Evolutionary conservation across 768 basidiomycete species (phyloP).

Genomic region (Leccinum subgranulosum): DNA sequence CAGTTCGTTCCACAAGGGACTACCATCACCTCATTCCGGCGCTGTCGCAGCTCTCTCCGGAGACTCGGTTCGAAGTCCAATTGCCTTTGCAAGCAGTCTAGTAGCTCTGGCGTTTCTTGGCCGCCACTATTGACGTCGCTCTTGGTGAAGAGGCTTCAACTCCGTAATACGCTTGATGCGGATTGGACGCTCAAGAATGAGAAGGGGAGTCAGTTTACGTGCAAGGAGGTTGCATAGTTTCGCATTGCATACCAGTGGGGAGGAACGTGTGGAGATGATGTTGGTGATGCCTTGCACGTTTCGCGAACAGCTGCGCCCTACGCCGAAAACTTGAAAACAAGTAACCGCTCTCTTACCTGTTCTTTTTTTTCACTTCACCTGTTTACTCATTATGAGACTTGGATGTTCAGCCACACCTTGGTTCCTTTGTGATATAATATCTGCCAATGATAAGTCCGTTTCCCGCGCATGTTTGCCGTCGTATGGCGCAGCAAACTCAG

Average conservation of each 20-base stretch:
- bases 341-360: no score
- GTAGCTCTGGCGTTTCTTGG: constrained; percentile 40
- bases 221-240: not conserved
- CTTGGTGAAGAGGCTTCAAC: constrained; percentile 4
- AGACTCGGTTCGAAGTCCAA: constrained; percentile 33
- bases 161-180: constrained; percentile 1
- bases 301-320: no score
- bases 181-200: constrained; percentile 1
- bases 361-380: no score
- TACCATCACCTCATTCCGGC: constrained; percentile 43
- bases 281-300: no score
- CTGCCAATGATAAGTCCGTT: no score
- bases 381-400: no score
- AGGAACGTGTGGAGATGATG: no score
- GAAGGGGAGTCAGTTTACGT: not conserved
- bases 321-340: no score
- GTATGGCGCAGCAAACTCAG: no score
- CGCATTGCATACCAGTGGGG: not conserved
- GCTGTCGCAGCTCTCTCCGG: constrained; percentile 33
- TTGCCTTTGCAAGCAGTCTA: constrained; percentile 42
- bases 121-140: constrained; percentile 29
- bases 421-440: no score
- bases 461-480: no score
- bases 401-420: no score
- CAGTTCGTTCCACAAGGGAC: constrained; percentile 34